Conservation (phyloP, 371 early-diverging fungal species). For the Apophysomyces variabilis region DNA sequence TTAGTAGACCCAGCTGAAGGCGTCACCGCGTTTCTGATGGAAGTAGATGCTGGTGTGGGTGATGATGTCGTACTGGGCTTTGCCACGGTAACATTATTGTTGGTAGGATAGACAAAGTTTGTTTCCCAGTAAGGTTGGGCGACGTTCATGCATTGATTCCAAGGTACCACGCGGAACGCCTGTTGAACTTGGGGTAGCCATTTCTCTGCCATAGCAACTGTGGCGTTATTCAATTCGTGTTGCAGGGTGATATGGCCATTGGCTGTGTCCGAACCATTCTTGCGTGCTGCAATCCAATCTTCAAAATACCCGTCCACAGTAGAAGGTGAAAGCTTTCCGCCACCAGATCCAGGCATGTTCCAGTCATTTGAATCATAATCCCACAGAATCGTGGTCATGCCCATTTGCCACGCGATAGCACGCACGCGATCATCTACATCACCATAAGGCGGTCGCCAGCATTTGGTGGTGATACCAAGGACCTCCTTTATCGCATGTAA, state of each 20-base stretch:
- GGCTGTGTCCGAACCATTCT: slow-evolving; percentile 32
- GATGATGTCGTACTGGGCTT: background rate
- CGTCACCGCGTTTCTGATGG: background rate
- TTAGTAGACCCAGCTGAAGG: background rate
- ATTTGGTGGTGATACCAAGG: slow-evolving; percentile 54
- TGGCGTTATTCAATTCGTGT: slow-evolving; percentile 54
- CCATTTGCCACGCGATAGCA: slow-evolving; percentile 58
- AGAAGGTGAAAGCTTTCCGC: slow-evolving; percentile 38
- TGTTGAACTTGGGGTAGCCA: slow-evolving; percentile 53
- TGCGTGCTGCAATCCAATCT: slow-evolving; percentile 39
- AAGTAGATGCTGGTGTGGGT: background rate
- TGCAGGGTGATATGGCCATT: slow-evolving; percentile 54
- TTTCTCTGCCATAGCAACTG: slow-evolving; percentile 50
- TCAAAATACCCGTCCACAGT: slow-evolving; percentile 48
- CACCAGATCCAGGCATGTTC: slow-evolving; percentile 50
- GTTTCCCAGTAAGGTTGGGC: slow-evolving; percentile 57
- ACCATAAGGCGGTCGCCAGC: slow-evolving; percentile 62
- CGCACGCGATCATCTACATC: slow-evolving; percentile 63
- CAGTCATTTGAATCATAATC: slow-evolving; percentile 53
- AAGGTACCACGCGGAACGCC: slow-evolving; percentile 49
- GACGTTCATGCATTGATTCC: slow-evolving; percentile 54
- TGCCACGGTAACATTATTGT: slow-evolving; percentile 22
- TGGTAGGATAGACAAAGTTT: slow-evolving; percentile 41
- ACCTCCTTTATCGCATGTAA: slow-evolving; percentile 58
- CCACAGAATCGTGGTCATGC: slow-evolving; percentile 50